Conservation (phyloP, 2,329 filamentous ascomycete genomes). For the Colletotrichum liaoningense region DNA sequence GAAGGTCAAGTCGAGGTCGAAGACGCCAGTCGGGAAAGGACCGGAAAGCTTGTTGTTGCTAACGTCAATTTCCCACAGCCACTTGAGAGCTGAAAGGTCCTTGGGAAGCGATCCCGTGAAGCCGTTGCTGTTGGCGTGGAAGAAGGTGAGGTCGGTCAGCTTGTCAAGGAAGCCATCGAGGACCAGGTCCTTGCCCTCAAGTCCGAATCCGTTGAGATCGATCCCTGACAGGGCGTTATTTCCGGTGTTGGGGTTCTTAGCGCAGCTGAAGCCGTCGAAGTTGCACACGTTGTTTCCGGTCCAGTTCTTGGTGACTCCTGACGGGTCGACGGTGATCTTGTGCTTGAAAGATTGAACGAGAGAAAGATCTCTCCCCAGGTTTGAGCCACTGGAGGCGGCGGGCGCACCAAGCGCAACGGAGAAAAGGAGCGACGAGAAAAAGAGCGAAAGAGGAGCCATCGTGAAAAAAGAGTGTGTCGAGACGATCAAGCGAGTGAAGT, state of each 20-base stretch:
- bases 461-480: not conserved
- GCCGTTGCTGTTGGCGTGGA: constrained; percentile 19
- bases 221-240: not conserved
- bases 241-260: constrained; percentile 1
- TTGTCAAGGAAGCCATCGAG: constrained; percentile 20
- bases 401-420: constrained; percentile 7
- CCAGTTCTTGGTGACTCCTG: constrained; percentile 10
- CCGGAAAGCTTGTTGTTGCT: constrained; percentile 13
- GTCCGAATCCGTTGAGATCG: constrained; percentile 4
- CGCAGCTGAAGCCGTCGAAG: constrained; percentile 15
- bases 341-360: constrained; percentile 2
- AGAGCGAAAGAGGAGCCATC: constrained; percentile 3
- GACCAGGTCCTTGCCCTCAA: not conserved
- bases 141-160: constrained; percentile 19
- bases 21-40: not conserved
- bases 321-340: constrained; percentile 4
- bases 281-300: constrained; percentile 9
- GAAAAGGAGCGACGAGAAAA: constrained; percentile 26
- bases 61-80: constrained; percentile 11
- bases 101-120: constrained; percentile 15
- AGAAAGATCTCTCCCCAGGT: constrained; percentile 13
- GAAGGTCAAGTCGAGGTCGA: not conserved
- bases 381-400: not conserved
- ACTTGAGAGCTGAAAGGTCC: constrained; percentile 6
- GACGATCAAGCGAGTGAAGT: not conserved